Percentiles rank a stretch among this genome's conserved stretches.
These are phyloP conservation scores for Apiotrichum akiyoshidainum DNA, from an alignment of 1,284 basidiomycete genomes.

Conservation along the genomic window DNA sequence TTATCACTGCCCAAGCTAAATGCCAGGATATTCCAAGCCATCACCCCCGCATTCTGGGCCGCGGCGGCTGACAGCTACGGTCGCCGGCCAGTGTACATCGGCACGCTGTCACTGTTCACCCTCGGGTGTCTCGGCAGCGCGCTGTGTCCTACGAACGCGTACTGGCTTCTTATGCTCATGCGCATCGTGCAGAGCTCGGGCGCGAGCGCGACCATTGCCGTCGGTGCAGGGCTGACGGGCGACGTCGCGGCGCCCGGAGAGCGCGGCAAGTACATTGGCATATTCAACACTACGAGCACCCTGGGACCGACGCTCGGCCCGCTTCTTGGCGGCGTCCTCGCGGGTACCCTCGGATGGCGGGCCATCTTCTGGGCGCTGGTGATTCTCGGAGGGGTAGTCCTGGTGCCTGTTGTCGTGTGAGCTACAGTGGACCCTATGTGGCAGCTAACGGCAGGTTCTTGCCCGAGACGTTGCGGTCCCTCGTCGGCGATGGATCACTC, in stretches of 20 bases:
- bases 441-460: constrained; percentile 23
- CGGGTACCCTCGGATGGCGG: constrained; percentile 26
- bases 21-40: constrained; percentile 36
- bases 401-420: constrained; percentile 25
- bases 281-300: constrained; percentile 32
- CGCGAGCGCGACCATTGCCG: constrained; percentile 37
- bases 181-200: constrained; percentile 40
- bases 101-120: constrained; percentile 34
- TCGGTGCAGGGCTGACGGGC: constrained; percentile 39
- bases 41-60: constrained; percentile 42
- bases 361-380: constrained; percentile 28
- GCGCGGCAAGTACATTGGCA: constrained; percentile 36
- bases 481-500: constrained; percentile 39
- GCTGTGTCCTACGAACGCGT: constrained; percentile 38
- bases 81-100: constrained; percentile 39
- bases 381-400: constrained; percentile 19
- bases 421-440: too few relatives aligned
- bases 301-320: constrained; percentile 42
- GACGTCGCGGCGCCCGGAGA: constrained; percentile 43
- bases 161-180: constrained; percentile 41
- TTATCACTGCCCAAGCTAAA: background rate
- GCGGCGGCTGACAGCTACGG: constrained; percentile 37
- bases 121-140: constrained; percentile 38
- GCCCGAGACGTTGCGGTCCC: constrained; percentile 40
- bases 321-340: constrained; percentile 33